These are phyloP conservation scores for Uromyces viciae-fabae DNA, from an alignment of 1,284 basidiomycete genomes.

Conservation along the genomic window DNA sequence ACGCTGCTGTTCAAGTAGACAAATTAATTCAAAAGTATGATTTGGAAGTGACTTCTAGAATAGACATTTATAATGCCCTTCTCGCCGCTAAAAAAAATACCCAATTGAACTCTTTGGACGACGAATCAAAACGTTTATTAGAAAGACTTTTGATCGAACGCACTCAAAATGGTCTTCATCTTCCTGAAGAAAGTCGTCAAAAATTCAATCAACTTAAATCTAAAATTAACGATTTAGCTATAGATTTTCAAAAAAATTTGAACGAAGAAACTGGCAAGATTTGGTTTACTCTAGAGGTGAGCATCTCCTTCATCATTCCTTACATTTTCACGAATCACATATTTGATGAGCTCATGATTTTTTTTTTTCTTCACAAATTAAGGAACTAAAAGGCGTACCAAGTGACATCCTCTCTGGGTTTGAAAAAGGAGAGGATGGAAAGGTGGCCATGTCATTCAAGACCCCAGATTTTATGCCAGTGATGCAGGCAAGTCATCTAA, in stretches of 20 bases:
- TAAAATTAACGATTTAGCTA: slow-evolving; percentile 66
- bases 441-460: slow-evolving; percentile 62
- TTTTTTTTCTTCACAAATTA: slow-evolving; percentile 54
- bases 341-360: background rate
- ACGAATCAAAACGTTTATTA: slow-evolving; percentile 67
- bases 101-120: slow-evolving; percentile 62
- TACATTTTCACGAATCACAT: background rate
- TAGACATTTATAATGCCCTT: slow-evolving; percentile 71
- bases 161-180: slow-evolving; percentile 68
- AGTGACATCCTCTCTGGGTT: slow-evolving; percentile 71
- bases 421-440: slow-evolving; percentile 57
- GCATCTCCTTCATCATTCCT: slow-evolving; percentile 30
- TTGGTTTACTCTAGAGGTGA: slow-evolving; percentile 57
- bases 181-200: slow-evolving; percentile 64
- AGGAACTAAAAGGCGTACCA: slow-evolving; percentile 74
- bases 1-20: slow-evolving; percentile 70
- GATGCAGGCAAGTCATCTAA: slow-evolving; percentile 55
- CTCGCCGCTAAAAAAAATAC: slow-evolving; percentile 67
- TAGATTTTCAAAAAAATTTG: slow-evolving; percentile 76
- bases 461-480: slow-evolving; percentile 73
- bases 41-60: slow-evolving; percentile 69
- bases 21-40: slow-evolving; percentile 65
- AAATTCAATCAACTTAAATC: slow-evolving; percentile 60
- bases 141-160: slow-evolving; percentile 74
- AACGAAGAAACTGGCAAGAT: slow-evolving; percentile 67